Base-by-base conservation (phyloP, 2,329 filamentous ascomycete species). In the Myriosclerotinia curreyana region DNA sequence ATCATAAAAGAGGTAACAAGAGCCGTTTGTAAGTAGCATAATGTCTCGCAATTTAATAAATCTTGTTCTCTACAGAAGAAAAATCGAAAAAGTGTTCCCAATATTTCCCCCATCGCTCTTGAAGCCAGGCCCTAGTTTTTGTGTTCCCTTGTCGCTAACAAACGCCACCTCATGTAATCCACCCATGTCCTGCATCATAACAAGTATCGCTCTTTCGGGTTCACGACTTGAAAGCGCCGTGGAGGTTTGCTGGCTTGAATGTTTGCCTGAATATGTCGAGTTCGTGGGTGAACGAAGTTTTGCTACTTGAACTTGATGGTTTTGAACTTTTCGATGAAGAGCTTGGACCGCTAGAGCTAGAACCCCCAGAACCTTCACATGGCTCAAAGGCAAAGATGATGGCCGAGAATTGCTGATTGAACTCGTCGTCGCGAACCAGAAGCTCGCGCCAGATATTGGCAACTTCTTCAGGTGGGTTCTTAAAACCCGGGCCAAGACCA, bases 341-440 rank as follows among this genome's bases (percentile, higher is more conserved):
- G 6, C 67, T 66, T 3, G 69, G 65, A 42, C 64, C 63, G 28
- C 60, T 66, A 8, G 69, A 70, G 7, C 62, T 64, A 28, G 73
- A 67, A 82, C 66, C 82, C 71, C 60, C 78, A 0, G 83, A 81
- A 7, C 69, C 70, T 55, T 74, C 71, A 5, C 78, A 75, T 65
- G 87, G 83, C 68, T 88, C 85, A 67, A 89, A 88, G 15, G 85
- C 83, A 72, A 89, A 89, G 7, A 85, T 80, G 40, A 88, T 82
- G 68, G 84, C 82, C 60, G 79, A 75, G 70, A 89, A 86, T 64
- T 85, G 83, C 22, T 86, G 85, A 17, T 82, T 79, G 46, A 89
- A 80, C 64, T 87, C 85, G 0, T 83, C 80, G 66, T 87, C 84
- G 73, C 84, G 85, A 51, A 87, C 78, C 51, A 88, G 79, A 14